Evolutionary conservation across 345 rosid genomes (phyloP).

Genomic region (Lepidium aucheri): DNA sequence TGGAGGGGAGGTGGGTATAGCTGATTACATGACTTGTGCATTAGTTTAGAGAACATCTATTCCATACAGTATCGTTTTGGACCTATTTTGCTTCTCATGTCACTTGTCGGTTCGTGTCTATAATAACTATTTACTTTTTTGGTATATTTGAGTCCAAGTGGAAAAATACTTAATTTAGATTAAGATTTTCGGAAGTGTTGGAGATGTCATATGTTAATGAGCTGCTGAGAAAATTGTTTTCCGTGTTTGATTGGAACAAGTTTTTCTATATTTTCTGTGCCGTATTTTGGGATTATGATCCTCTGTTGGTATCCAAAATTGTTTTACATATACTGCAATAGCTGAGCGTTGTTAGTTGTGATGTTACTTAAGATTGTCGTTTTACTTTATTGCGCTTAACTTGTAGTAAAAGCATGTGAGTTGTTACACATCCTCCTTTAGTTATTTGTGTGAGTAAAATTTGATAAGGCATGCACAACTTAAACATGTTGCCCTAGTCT

Average conservation of each 20-base stretch:
- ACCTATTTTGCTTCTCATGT: background rate
- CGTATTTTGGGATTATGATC: background rate
- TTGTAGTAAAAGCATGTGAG: background rate
- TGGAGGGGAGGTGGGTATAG: slow-evolving; percentile 56
- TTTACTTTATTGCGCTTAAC: background rate
- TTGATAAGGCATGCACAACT: background rate
- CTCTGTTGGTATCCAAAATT: background rate
- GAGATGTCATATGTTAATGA: background rate
- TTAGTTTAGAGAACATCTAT: background rate
- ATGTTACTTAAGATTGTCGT: background rate
- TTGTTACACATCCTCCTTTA: background rate
- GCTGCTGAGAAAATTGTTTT: background rate
- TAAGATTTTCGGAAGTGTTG: background rate
- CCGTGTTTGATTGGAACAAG: background rate
- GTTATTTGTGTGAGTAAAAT: background rate
- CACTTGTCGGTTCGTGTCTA: background rate
- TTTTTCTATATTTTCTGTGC: background rate
- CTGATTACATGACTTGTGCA: slow-evolving; percentile 11
- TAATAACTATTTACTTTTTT: background rate
- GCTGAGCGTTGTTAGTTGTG: background rate
- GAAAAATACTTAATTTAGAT: background rate
- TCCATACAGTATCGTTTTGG: background rate
- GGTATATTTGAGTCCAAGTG: background rate
- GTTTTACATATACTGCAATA: background rate
- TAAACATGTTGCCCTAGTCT: background rate